These are phyloP conservation scores for Rhodamnia argentea DNA, from an alignment of 345 rosid species.

Conservation along the genomic window DNA sequence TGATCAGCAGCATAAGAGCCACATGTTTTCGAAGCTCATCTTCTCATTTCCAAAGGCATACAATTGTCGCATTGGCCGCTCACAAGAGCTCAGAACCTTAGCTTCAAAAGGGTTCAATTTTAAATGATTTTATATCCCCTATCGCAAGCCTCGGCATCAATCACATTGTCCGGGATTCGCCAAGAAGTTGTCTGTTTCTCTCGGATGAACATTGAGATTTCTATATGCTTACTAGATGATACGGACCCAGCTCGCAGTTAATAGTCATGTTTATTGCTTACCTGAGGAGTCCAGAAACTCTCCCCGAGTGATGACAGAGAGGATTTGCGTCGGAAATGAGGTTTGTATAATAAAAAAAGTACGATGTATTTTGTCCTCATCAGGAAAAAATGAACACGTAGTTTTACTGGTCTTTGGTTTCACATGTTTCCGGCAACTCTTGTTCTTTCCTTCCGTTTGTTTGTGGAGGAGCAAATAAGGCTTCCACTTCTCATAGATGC, in stretches of 20 bases:
- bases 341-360: background rate
- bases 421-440: background rate
- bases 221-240: background rate
- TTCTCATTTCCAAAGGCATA: background rate
- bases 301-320: background rate
- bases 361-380: background rate
- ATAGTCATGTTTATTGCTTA: no score
- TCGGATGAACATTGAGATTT: background rate
- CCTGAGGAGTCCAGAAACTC: no score
- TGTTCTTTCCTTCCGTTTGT: no score
- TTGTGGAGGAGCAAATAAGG: background rate
- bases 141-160: background rate
- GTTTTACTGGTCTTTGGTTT: background rate
- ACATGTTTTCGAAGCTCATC: background rate
- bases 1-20: background rate
- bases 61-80: background rate
- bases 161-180: background rate
- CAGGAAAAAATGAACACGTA: background rate
- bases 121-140: background rate
- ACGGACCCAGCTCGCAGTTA: background rate
- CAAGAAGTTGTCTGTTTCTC: background rate
- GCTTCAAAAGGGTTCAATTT: background rate
- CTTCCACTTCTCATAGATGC: no score
- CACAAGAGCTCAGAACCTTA: background rate
- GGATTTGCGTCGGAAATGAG: background rate